A percentile compares a stretch with the other conserved stretches of the same genome.
Evolutionary conservation across 78 protist genomes (phyloP).

Genomic region (Protostelium mycophagum): DNA sequence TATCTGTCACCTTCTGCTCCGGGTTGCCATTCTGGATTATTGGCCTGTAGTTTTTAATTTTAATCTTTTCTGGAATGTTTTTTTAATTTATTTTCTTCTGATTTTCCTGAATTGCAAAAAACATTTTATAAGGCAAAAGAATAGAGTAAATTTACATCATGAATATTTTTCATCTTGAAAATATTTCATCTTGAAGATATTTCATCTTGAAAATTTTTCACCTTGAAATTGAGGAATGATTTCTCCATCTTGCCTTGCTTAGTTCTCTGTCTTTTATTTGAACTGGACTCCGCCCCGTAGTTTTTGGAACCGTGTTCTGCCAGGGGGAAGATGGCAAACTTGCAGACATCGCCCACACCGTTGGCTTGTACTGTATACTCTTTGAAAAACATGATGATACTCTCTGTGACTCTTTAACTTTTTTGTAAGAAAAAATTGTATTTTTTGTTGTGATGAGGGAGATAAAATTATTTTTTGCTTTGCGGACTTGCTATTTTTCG

Average conservation of each 20-base stretch:
- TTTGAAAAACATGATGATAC: conserved; percentile 50
- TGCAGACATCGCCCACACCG: conserved; percentile 68
- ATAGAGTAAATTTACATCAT: no score
- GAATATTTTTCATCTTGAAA: no score
- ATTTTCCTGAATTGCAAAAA: no score
- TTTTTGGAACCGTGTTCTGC: conserved; percentile 18
- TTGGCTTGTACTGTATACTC: conserved; percentile 29
- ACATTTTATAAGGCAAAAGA: no score
- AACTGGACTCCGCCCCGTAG: not conserved
- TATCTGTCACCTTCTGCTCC: not conserved
- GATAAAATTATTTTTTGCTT: no score
- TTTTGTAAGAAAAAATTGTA: no score
- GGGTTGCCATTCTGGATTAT: not conserved
- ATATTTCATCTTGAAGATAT: not conserved
- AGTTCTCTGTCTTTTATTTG: not conserved
- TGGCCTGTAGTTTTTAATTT: not conserved
- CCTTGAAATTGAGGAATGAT: conserved; percentile 63
- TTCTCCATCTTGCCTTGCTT: conserved; percentile 65
- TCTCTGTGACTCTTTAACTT: no score
- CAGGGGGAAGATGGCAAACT: conserved; percentile 48
- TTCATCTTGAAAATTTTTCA: conserved; percentile 13
- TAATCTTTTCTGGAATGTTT: no score
- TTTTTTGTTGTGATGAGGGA: no score
- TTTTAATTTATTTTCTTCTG: no score
- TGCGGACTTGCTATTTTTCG: no score